Percentiles rank a stretch among this genome's conserved stretches.
Conservation (phyloP, 2,329 filamentous ascomycete species). For the Fusarium concolor region DNA sequence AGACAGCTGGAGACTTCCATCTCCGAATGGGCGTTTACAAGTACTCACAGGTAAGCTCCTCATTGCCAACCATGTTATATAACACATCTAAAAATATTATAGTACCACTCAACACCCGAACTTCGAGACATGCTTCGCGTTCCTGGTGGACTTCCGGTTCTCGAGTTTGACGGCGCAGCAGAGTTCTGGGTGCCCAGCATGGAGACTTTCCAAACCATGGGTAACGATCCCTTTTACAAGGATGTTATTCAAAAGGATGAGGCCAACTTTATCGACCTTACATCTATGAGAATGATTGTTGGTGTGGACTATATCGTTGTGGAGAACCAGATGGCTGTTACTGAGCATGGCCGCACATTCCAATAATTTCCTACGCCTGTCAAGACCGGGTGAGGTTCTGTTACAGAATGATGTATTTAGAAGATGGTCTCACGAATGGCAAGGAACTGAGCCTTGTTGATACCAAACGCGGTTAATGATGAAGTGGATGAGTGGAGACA, state of each 20-base stretch:
- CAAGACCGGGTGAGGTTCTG: too few species aligned
- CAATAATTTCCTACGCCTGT: not conserved
- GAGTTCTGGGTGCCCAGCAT: conserved; percentile 17
- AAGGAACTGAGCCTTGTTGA: too few species aligned
- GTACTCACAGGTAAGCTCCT: not conserved
- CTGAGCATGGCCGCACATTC: not conserved
- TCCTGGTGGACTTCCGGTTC: not conserved
- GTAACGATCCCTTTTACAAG: not conserved
- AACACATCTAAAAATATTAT: rapidly evolving
- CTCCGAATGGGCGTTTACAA: not conserved
- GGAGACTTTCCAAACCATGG: conserved; percentile 6
- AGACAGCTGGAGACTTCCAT: conserved; percentile 14
- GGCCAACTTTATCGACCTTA: conserved; percentile 7
- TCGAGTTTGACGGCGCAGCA: conserved; percentile 5
- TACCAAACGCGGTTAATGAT: too few species aligned
- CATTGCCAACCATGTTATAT: rapidly evolving
- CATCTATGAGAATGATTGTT: conserved; percentile 10
- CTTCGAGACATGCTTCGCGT: conserved; percentile 2
- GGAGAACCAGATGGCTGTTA: conserved; percentile 17
- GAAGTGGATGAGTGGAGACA: too few species aligned
- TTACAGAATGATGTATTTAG: too few species aligned
- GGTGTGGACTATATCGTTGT: conserved; percentile 16
- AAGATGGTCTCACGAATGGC: too few species aligned
- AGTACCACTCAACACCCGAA: conserved; percentile 12
- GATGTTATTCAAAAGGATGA: conserved; percentile 2